These are phyloP conservation scores for Urostyla sp. DNA, from an alignment of 73 alveolate genomes.

Conservation along the genomic window DNA sequence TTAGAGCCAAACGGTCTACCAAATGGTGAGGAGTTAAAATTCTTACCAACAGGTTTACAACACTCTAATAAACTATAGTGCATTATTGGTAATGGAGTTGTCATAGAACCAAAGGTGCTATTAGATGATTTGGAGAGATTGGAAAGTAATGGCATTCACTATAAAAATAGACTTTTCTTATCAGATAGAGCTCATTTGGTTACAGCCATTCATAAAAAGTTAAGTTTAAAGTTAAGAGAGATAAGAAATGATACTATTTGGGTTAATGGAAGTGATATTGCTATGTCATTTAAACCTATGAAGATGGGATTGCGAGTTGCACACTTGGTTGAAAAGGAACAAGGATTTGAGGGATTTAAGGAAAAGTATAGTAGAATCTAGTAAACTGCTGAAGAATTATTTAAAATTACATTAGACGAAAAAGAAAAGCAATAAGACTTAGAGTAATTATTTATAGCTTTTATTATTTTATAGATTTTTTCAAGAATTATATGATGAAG, in stretches of 20 bases:
- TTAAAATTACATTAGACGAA: neutral
- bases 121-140: constrained; percentile 21
- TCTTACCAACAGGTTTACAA: constrained; percentile 35
- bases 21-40: constrained; percentile 47
- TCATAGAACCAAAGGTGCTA: constrained; percentile 33
- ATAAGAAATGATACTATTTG: constrained; percentile 43
- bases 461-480: too few species aligned
- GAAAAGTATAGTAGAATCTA: constrained; percentile 4
- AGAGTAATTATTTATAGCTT: too few species aligned
- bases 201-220: constrained; percentile 45
- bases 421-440: constrained; percentile 45
- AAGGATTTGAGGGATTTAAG: constrained; percentile 25
- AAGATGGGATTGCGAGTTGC: constrained; percentile 55
- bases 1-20: constrained; percentile 40
- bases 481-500: neutral
- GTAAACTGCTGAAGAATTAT: constrained; percentile 3
- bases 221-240: constrained; percentile 34
- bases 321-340: constrained; percentile 19
- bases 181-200: constrained; percentile 46
- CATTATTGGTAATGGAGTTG: constrained; percentile 49
- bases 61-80: constrained; percentile 11
- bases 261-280: constrained; percentile 39
- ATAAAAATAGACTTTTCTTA: neutral
- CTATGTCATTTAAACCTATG: constrained; percentile 49
- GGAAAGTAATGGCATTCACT: constrained; percentile 9